phyloP scores from a whole-genome alignment of 768 basidiomycete species.

The Daedaleopsis nitida region DNA sequence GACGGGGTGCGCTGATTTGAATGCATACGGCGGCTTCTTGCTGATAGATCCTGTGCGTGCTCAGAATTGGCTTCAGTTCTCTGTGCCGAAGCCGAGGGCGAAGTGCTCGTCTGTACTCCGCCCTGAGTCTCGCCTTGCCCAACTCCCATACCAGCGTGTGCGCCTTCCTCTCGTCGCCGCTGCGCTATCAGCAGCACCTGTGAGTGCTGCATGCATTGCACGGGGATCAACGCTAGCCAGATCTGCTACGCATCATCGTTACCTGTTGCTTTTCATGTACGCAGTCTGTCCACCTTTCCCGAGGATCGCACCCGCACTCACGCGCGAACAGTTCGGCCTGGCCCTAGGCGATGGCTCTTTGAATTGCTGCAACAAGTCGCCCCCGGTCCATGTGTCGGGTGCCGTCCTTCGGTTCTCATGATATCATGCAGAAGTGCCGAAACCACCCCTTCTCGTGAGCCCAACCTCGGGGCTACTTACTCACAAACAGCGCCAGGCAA shows the following conservation, averaged over 20 bases:
- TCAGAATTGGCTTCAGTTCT: constrained; percentile 13
- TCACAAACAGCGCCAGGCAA: too few relatives aligned
- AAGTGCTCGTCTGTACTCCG: not conserved
- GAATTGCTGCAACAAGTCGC: too few relatives aligned
- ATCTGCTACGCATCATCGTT: too few relatives aligned
- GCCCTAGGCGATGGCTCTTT: too few relatives aligned
- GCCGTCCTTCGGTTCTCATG: constrained; percentile 8
- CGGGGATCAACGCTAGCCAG: too few relatives aligned
- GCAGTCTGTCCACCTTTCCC: too few relatives aligned
- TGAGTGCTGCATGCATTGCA: too few relatives aligned
- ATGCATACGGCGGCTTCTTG: constrained; percentile 2
- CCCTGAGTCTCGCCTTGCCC: constrained; percentile 6
- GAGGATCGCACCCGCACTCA: too few relatives aligned
- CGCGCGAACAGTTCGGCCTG: too few relatives aligned
- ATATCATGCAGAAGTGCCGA: constrained; percentile 1
- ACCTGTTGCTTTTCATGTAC: too few relatives aligned
- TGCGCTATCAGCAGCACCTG: too few relatives aligned
- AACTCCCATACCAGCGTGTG: constrained; percentile 1
- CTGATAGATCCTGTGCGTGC: constrained; percentile 18
- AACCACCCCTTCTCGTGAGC: too few relatives aligned
- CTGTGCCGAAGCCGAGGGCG: constrained; percentile 10
- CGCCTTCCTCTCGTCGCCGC: not conserved
- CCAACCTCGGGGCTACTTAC: not conserved
- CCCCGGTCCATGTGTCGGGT: not conserved
- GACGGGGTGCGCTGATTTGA: constrained; percentile 1